Base-by-base conservation (phyloP, 2,329 filamentous ascomycete genomes). In the Ophiobolus disseminans region DNA sequence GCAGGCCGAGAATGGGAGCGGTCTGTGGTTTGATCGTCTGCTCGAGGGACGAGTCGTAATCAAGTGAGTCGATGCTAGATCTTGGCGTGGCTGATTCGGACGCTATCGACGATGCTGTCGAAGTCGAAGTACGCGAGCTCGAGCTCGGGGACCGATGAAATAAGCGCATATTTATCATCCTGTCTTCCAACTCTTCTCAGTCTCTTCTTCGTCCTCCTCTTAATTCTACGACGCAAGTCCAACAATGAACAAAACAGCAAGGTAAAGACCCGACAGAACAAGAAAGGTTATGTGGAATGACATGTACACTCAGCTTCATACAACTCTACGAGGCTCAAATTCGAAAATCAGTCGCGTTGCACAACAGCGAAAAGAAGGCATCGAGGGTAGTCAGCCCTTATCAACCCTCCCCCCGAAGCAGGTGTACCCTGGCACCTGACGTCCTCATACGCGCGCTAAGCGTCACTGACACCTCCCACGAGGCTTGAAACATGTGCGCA, bases 1-100 rank as follows among this genome's bases (percentile, higher is more conserved):
- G 67, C 19, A 72, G 65, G 5, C 38, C 49, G 13, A 64, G 47
- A 8, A 69, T 28, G 2, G 63, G 59, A 4, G 56, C 49, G 10
- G 38, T 40, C 31, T 54, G 46, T 19, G 45, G 6, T 20, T 40
- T 44, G n/a, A n/a, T n/a, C n/a, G n/a, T n/a, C n/a, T n/a, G n/a
- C n/a, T n/a, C n/a, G n/a, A n/a, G n/a, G n/a, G n/a, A n/a, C n/a
- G n/a, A n/a, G n/a, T n/a, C n/a, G n/a, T n/a, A n/a, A n/a, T n/a
- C n/a, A n/a, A n/a, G n/a, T 2, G 54, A 60, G 8, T 59, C 56
- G 25, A 55, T 50, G 40, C 56, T 59, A n/a, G 56, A 55, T 35
- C 53, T 47, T 20, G 56, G 48, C 25, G 53, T 54, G 5, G 41
- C 25, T 4, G 38, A 31, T 7, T 46, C 50, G 2, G 49, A 56